phyloP scores from a whole-genome alignment of 352 stramenopile genomes.

The Globisporangium perplexum region DNA sequence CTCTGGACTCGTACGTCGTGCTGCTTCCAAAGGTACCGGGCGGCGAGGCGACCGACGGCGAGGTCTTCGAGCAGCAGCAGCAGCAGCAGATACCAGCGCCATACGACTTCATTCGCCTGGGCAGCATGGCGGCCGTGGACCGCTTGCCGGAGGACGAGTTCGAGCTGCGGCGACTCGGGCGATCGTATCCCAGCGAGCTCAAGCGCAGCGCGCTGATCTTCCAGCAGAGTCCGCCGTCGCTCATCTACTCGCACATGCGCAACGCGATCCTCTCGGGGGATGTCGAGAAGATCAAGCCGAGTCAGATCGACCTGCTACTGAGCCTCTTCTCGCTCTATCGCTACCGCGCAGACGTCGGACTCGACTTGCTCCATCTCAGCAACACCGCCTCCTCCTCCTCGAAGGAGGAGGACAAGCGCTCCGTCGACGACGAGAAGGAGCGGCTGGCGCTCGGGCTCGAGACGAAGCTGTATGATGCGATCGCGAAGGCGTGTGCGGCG shows the following conservation, averaged over 20 bases:
- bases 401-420: neutral
- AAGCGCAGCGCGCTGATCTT: constrained; percentile 50
- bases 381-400: neutral
- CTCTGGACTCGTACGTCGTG: constrained; percentile 73
- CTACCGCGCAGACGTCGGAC: constrained; percentile 76
- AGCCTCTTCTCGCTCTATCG: constrained; percentile 83
- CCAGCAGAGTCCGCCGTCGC: constrained; percentile 70
- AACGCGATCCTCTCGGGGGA: constrained; percentile 29
- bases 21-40: constrained; percentile 36
- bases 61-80: neutral
- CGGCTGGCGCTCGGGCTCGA: constrained; percentile 58
- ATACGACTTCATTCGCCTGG: constrained; percentile 34
- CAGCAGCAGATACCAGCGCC: too few species aligned
- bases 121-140: constrained; percentile 35
- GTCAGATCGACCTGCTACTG: constrained; percentile 69
- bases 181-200: constrained; percentile 1
- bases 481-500: constrained; percentile 60
- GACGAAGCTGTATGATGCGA: constrained; percentile 65
- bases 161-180: constrained; percentile 31
- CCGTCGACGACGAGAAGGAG: constrained; percentile 35
- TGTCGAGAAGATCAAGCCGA: constrained; percentile 22
- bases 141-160: constrained; percentile 48
- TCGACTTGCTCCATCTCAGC: constrained; percentile 34
- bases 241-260: constrained; percentile 58
- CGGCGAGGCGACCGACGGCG: neutral